These are phyloP conservation scores for Marchantia polymorpha DNA, from an alignment of 225 moss, liverwort and hornwort genomes.

Conservation along the genomic window DNA sequence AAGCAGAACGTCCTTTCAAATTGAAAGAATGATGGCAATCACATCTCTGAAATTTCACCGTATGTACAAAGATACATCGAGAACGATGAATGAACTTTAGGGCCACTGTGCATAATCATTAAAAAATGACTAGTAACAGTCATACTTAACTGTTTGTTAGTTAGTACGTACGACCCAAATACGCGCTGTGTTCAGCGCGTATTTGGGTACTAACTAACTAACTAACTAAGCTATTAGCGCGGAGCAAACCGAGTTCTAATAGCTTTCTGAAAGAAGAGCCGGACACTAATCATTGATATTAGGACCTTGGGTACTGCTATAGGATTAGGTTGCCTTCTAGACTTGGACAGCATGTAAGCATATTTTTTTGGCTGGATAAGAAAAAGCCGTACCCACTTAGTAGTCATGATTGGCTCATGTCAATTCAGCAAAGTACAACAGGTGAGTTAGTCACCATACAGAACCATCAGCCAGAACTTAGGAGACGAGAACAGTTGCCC, in stretches of 20 bases:
- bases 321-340: not conserved
- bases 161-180: not conserved
- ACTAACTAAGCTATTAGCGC: not conserved
- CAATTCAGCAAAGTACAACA: not conserved
- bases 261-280: not conserved
- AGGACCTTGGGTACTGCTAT: not conserved
- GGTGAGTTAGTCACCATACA: not conserved
- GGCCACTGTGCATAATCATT: not conserved
- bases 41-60: not conserved
- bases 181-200: no score
- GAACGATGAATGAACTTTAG: not conserved
- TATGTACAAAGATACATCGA: not conserved
- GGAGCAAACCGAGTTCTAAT: not conserved
- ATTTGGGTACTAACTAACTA: no score
- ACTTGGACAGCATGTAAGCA: not conserved
- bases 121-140: not conserved
- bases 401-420: not conserved
- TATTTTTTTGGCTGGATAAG: not conserved
- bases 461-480: not conserved
- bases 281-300: not conserved
- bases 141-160: not conserved
- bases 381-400: not conserved
- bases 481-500: not conserved
- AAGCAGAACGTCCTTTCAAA: not conserved
- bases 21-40: not conserved